Evolutionary conservation across 306 rosid species (phyloP), one percentile per base, ranked within the genome.

Genomic region (Vigna trinervia): DNA sequence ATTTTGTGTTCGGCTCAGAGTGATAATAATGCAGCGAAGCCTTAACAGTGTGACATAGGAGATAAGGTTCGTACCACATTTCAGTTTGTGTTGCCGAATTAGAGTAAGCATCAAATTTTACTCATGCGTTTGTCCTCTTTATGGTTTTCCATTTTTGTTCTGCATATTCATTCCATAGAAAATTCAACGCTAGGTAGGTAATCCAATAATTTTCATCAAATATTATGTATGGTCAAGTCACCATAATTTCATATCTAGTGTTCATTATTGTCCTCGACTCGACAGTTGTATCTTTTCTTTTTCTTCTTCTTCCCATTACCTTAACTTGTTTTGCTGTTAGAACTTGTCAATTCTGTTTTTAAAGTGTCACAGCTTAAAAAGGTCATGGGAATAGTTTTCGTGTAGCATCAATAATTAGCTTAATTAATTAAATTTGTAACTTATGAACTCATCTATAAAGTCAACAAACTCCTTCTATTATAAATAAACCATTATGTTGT

Each of bases 61-160:
- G 87, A 88, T 81, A 81, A 85, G 90, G 85, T 76, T 56, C 59
- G 64, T 75, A 36, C 43, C 10, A 57, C 58, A 60, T 75, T 76
- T 34, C 77, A 28, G 81, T 48, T 74, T 51, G 67, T 65, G 52
- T 61, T 84, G 58, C 77, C 61, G 57, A 62, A 43, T 77, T 84
- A 43, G 84, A 73, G 66, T 76, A 81, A 72, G 75, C 84, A 67
- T 41, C 72, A 47, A 56, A 73, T 62, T 34, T 67, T 61, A 66
- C 78, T 79, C 80, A 78, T 74, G 71, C 39, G 23, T 66, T 74
- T 71, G 82, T 71, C 75, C 36, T 85, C 81, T 77, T 72, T 22
- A 22, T 75, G 14, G 38, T 38, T 83, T 83, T 28, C 84, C 71
- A 39, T 47, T 36, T 57, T 58, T 56, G 72, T 75, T 78, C 65